Evolutionary conservation across 192 early-diverging fungal species (phyloP).

Genomic region (Coemansia sp.): DNA sequence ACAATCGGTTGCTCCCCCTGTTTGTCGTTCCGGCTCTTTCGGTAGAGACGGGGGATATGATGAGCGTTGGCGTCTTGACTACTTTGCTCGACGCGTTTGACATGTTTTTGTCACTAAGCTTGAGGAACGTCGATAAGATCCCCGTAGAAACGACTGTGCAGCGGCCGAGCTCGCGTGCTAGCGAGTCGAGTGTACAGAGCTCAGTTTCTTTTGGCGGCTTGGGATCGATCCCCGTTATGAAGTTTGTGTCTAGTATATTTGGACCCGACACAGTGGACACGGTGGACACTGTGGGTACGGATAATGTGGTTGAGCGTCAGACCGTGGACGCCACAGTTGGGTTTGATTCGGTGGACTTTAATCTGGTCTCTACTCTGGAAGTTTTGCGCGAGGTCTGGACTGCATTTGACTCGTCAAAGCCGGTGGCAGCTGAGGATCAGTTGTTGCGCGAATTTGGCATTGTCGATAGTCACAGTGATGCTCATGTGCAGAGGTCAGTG

Average conservation of each 20-base stretch:
- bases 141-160: background rate
- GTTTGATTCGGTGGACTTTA: slow-evolving; percentile 12
- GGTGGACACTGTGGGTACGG: background rate
- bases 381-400: slow-evolving; percentile 45
- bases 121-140: slow-evolving; percentile 34
- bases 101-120: slow-evolving; percentile 33
- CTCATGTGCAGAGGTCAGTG: slow-evolving; percentile 21
- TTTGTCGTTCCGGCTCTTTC: slow-evolving; percentile 31
- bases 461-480: background rate
- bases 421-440: background rate
- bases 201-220: slow-evolving; percentile 12
- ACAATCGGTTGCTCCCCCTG: slow-evolving; percentile 24
- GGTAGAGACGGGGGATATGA: background rate
- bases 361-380: slow-evolving; percentile 30
- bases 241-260: slow-evolving; percentile 45
- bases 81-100: slow-evolving; percentile 44
- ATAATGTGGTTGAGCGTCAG: background rate
- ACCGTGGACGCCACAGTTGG: background rate
- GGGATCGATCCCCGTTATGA: slow-evolving; percentile 31
- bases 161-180: slow-evolving; percentile 38
- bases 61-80: slow-evolving; percentile 29
- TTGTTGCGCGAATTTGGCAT: slow-evolving; percentile 36
- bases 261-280: slow-evolving; percentile 21
- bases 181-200: slow-evolving; percentile 20
- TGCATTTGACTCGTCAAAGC: slow-evolving; percentile 28